Conservation (phyloP, 108 stramenopile species). For the Cafeteria roenbergensis region DNA sequence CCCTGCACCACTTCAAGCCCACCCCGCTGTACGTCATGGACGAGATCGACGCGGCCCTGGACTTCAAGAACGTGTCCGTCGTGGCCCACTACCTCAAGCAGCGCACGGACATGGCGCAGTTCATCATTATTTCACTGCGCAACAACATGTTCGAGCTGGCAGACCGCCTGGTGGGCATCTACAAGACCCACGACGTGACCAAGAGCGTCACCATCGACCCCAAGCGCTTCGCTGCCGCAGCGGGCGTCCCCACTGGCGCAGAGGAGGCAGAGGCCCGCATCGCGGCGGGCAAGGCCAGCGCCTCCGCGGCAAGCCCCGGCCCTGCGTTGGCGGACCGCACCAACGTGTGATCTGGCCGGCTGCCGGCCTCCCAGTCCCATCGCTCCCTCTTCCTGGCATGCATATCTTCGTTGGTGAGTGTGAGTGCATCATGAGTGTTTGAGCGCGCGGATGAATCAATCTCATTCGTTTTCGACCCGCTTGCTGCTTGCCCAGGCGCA, state of each 20-base stretch:
- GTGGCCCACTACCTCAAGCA: slow-evolving; percentile 99
- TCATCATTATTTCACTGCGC: slow-evolving; percentile 90
- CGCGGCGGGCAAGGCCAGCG: no score
- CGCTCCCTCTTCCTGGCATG: no score
- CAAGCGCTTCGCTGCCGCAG: slow-evolving; percentile 26
- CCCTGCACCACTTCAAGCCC: slow-evolving; percentile 98
- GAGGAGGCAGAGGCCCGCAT: no score
- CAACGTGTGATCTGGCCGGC: no score
- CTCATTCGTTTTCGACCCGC: no score
- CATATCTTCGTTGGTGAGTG: no score
- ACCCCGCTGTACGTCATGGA: slow-evolving; percentile 99
- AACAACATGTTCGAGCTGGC: slow-evolving; percentile 99
- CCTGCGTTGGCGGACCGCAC: no score
- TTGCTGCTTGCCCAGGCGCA: no score
- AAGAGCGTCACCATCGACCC: slow-evolving; percentile 94
- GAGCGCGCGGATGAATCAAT: no score
- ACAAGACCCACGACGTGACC: slow-evolving; percentile 88
- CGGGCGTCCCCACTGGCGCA: background rate
- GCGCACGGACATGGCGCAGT: slow-evolving; percentile 91
- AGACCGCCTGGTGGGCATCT: slow-evolving; percentile 89
- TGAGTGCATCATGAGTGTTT: no score
- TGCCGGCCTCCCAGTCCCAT: no score
- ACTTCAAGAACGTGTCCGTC: slow-evolving; percentile 98
- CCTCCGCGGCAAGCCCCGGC: no score
- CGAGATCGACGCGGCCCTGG: slow-evolving; percentile 96